Evolutionary conservation across 1,284 basidiomycete genomes (phyloP).

Genomic region (Melampsora larici-populina): DNA sequence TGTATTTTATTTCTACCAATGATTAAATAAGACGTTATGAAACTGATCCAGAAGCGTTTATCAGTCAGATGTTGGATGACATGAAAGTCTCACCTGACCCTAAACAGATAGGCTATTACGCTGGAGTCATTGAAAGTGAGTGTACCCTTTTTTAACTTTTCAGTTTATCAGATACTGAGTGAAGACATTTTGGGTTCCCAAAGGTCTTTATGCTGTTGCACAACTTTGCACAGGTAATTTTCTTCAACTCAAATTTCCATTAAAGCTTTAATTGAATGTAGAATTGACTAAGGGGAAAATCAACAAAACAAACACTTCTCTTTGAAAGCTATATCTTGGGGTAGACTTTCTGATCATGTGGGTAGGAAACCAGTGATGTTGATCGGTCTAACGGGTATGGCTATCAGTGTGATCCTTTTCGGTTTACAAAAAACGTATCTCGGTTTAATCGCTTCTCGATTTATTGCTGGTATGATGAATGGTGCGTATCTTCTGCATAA

Average conservation of each 20-base stretch:
- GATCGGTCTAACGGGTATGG: conserved; percentile 45
- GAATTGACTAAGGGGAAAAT: no score
- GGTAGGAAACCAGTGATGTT: no score
- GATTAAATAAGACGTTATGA: no score
- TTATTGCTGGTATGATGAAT: conserved; percentile 43
- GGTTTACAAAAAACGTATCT: conserved; percentile 34
- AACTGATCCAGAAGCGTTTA: no score
- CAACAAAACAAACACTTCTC: conserved; percentile 1
- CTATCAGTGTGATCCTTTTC: conserved; percentile 36
- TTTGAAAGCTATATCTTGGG: conserved; percentile 46
- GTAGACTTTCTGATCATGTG: conserved; percentile 40
- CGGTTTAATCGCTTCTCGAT: conserved; percentile 28
- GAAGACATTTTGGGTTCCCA: not conserved
- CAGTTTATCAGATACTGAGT: no score
- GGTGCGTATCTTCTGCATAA: not conserved
- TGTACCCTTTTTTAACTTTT: not conserved
- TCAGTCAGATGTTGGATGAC: conserved; percentile 41
- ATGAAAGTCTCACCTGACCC: conserved; percentile 26
- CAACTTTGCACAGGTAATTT: conserved; percentile 32
- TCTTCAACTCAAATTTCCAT: not conserved
- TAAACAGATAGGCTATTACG: conserved; percentile 38
- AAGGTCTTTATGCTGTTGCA: conserved; percentile 39
- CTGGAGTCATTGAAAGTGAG: conserved; percentile 42
- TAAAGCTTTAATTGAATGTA: no score
- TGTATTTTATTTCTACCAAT: not conserved